Evolutionary conservation across 2,329 filamentous ascomycete species (phyloP).

Genomic region (Trichoderma sp.): DNA sequence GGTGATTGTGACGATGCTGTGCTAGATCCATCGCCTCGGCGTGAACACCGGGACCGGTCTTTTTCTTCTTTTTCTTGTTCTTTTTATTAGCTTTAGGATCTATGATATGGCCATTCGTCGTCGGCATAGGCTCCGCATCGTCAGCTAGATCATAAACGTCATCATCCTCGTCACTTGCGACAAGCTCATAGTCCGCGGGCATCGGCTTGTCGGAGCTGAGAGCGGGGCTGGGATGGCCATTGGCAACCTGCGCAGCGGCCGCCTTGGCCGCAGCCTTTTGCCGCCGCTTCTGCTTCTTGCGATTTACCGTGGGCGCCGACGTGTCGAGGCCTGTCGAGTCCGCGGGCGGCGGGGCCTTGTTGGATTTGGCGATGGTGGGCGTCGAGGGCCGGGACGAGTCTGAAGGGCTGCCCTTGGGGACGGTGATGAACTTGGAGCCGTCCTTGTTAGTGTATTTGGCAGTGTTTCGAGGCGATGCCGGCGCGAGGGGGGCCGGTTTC

Average conservation of each 20-base stretch:
- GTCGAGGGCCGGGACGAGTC: slow-evolving; percentile 54
- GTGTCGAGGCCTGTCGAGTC: slow-evolving; percentile 28
- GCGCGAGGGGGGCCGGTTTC: slow-evolving; percentile 47
- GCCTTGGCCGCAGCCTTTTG: slow-evolving; percentile 77
- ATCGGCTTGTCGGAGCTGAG: slow-evolving; percentile 28
- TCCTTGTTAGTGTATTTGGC: slow-evolving; percentile 67
- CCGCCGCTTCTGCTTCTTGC: slow-evolving; percentile 92
- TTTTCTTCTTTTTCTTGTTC: slow-evolving; percentile 69
- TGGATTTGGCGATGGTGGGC: slow-evolving; percentile 44
- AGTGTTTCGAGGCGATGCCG: slow-evolving; percentile 52
- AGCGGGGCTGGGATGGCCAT: slow-evolving; percentile 42
- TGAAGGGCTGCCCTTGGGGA: slow-evolving; percentile 54
- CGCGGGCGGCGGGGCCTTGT: slow-evolving; percentile 31
- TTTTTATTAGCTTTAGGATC: slow-evolving; percentile 55
- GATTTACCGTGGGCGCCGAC: slow-evolving; percentile 62
- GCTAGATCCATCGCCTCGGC: slow-evolving; percentile 10
- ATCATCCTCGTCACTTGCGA: slow-evolving; percentile 55
- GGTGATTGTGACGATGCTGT: background rate
- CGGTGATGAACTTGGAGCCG: slow-evolving; percentile 66
- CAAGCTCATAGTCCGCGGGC: slow-evolving; percentile 47
- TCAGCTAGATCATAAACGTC: slow-evolving; percentile 41
- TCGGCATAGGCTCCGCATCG: slow-evolving; percentile 28
- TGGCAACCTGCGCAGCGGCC: slow-evolving; percentile 42
- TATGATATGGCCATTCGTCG: slow-evolving; percentile 32
- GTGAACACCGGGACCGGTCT: slow-evolving; percentile 33